A percentile compares a stretch with the other conserved stretches of the same genome.
phyloP scores from a whole-genome alignment of 2,329 filamentous ascomycete species.

The Colletotrichum theobromicola region DNA sequence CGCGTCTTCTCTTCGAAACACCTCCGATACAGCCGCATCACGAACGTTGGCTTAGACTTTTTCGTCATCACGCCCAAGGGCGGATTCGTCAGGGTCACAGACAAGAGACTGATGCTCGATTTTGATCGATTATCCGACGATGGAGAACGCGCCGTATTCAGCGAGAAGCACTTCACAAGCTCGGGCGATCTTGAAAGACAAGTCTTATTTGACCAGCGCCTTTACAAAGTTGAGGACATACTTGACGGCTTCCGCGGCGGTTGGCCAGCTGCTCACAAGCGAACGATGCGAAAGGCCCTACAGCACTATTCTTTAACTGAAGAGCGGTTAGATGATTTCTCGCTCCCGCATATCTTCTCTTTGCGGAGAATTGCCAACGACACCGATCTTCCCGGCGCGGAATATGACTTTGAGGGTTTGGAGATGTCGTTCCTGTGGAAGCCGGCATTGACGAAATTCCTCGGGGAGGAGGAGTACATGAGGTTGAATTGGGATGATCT shows the following conservation, averaged over 20 bases:
- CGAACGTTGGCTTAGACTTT: constrained; percentile 4
- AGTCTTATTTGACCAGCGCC: not conserved
- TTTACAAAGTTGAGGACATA: not conserved
- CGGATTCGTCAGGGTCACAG: not conserved
- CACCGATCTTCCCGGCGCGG: constrained; percentile 15
- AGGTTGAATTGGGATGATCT: not conserved
- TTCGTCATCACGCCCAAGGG: not conserved
- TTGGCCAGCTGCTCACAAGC: not conserved
- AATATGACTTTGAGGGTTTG: constrained; percentile 5
- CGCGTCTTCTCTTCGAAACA: constrained; percentile 12
- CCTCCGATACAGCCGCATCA: constrained; percentile 9
- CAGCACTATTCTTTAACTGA: not conserved
- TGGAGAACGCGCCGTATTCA: not conserved
- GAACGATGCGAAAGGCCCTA: not conserved
- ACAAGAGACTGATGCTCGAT: not conserved
- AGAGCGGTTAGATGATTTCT: not conserved
- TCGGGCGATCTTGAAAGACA: not conserved
- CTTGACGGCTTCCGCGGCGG: not conserved
- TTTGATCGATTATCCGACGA: not conserved
- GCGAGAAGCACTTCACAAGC: not conserved
- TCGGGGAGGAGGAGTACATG: constrained; percentile 20
- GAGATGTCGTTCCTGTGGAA: constrained; percentile 17
- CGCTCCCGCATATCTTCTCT: constrained; percentile 7
- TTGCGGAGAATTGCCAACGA: constrained; percentile 20
- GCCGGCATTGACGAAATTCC: constrained; percentile 17